A percentile compares a stretch with the other conserved stretches of the same genome.
Evolutionary conservation across 805 yeast species (phyloP).

Genomic region (Saturnispora diversa): DNA sequence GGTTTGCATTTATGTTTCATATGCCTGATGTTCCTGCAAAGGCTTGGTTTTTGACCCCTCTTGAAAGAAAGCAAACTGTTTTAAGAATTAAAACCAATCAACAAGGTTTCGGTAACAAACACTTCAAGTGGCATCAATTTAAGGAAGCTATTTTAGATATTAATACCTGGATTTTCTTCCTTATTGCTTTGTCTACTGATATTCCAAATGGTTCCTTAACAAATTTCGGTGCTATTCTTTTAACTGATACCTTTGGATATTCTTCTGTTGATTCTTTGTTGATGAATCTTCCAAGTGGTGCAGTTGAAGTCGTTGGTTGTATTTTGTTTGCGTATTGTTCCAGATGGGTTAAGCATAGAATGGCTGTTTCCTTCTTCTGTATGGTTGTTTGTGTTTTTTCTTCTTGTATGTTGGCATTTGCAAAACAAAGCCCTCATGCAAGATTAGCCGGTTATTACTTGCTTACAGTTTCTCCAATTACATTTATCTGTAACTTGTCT

Average conservation of each 20-base stretch:
- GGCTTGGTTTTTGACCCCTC: conserved; percentile 30
- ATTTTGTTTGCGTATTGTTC: conserved; percentile 22
- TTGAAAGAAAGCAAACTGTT: conserved; percentile 30
- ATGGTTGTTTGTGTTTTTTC: conserved; percentile 13
- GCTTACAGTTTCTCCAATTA: conserved; percentile 20
- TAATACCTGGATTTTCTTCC: conserved; percentile 43
- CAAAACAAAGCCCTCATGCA: conserved; percentile 14
- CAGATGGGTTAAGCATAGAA: conserved; percentile 21
- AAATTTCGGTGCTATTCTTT: conserved; percentile 37
- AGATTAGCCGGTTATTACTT: conserved; percentile 27
- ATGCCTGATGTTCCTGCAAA: conserved; percentile 29
- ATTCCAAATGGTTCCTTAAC: conserved; percentile 57
- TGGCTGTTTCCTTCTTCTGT: conserved; percentile 19
- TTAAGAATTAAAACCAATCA: conserved; percentile 29
- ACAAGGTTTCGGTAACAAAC: conserved; percentile 29
- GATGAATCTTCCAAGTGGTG: conserved; percentile 19
- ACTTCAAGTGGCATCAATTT: conserved; percentile 44
- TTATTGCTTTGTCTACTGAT: conserved; percentile 36
- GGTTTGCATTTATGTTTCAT: conserved; percentile 38
- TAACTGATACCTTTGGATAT: conserved; percentile 14
- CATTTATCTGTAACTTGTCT: conserved; percentile 27
- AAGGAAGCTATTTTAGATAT: conserved; percentile 47
- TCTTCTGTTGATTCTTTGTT: conserved; percentile 14
- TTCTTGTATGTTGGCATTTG: conserved; percentile 20
- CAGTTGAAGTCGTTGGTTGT: conserved; percentile 14